A percentile compares a stretch with the other conserved stretches of the same genome.
phyloP scores from a whole-genome alignment of 805 yeast genomes.

The Pichia exigua region DNA sequence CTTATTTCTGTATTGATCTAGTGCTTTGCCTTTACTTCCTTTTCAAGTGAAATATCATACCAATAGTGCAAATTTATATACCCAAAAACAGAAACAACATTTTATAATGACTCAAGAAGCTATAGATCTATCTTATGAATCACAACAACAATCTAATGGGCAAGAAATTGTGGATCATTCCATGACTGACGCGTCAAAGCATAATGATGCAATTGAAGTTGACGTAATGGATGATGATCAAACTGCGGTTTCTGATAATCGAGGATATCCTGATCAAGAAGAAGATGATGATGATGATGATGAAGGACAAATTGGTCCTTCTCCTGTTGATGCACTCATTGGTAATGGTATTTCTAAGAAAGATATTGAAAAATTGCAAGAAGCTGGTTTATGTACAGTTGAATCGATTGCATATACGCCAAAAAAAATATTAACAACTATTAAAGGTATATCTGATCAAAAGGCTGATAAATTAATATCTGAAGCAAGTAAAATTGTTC shows the following conservation, averaged over 20 bases:
- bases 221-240: background rate
- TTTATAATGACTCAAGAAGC: conserved; percentile 7
- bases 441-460: conserved; percentile 92
- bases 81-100: background rate
- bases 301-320: conserved; percentile 39
- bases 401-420: conserved; percentile 94
- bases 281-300: conserved; percentile 43
- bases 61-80: background rate
- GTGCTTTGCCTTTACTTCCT: background rate
- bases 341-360: conserved; percentile 81
- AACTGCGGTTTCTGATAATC: background rate
- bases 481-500: conserved; percentile 82
- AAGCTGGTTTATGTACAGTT: conserved; percentile 81
- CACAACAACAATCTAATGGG: background rate
- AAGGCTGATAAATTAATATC: conserved; percentile 80
- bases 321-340: conserved; percentile 44
- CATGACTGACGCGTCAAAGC: conserved; percentile 8
- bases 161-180: background rate
- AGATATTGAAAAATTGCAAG: conserved; percentile 74
- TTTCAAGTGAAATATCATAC: background rate
- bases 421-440: conserved; percentile 61
- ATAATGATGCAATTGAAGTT: conserved; percentile 1
- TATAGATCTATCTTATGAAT: conserved; percentile 10
- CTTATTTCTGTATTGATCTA: no score
- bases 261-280: background rate